Evolutionary conservation across 106 monocot genomes (phyloP).

Genomic region (Platanthera guangdongensis): DNA sequence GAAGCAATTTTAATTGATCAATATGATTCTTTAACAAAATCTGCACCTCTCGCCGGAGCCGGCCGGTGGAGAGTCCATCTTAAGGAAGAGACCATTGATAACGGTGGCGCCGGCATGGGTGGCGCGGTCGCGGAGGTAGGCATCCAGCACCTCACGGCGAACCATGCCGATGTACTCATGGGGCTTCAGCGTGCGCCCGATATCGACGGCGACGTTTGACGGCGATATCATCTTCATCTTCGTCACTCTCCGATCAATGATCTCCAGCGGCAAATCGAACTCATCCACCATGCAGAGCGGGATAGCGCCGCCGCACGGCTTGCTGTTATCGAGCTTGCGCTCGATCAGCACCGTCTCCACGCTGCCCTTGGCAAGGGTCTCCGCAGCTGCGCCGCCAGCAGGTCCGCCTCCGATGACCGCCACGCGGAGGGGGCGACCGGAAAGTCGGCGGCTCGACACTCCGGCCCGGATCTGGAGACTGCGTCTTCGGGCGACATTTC

Average conservation of each 20-base stretch:
- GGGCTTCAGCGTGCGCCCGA: slow-evolving; percentile 72
- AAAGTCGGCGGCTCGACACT: slow-evolving; percentile 41
- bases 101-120: slow-evolving; percentile 46
- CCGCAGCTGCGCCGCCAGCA: slow-evolving; percentile 73
- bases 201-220: slow-evolving; percentile 87
- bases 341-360: slow-evolving; percentile 86
- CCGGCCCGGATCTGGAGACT: slow-evolving; percentile 31
- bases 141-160: slow-evolving; percentile 87
- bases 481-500: background rate
- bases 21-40: background rate
- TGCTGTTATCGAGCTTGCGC: slow-evolving; percentile 84
- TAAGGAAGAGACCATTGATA: slow-evolving; percentile 63
- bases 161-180: slow-evolving; percentile 99
- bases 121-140: slow-evolving; percentile 59
- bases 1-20: no score
- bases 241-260: slow-evolving; percentile 75
- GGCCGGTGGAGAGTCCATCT: slow-evolving; percentile 28
- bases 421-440: slow-evolving; percentile 59
- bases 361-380: slow-evolving; percentile 88
- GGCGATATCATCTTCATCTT: slow-evolving; percentile 99
- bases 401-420: slow-evolving; percentile 86
- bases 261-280: slow-evolving; percentile 76
- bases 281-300: slow-evolving; percentile 93
- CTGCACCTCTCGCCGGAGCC: slow-evolving; percentile 4
- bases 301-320: slow-evolving; percentile 95